These are phyloP conservation scores for Salix brachista DNA, from an alignment of 345 rosid genomes.

Conservation along the genomic window DNA sequence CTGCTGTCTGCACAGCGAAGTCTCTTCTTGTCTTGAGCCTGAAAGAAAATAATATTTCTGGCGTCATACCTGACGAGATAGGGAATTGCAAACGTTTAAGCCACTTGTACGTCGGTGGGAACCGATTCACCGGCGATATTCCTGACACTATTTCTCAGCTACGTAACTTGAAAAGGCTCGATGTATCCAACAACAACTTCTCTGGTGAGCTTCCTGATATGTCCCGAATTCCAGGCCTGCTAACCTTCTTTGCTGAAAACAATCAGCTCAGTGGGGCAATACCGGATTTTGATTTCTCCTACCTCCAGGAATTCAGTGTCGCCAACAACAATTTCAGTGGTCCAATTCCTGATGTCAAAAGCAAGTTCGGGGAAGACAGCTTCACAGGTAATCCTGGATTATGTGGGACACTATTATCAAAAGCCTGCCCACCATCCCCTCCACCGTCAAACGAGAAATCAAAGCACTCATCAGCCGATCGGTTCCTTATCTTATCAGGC, in stretches of 20 bases:
- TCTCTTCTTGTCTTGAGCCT: conserved; percentile 45
- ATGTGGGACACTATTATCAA: conserved; percentile 26
- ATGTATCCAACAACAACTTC: conserved; percentile 40
- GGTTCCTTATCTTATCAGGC: conserved; percentile 39
- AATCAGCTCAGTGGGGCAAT: conserved; percentile 41
- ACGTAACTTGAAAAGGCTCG: conserved; percentile 44
- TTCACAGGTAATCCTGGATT: conserved; percentile 41
- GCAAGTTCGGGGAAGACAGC: conserved; percentile 33
- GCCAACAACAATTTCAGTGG: conserved; percentile 57
- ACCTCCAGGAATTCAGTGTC: conserved; percentile 44
- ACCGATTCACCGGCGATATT: conserved; percentile 40
- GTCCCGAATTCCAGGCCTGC: conserved; percentile 35
- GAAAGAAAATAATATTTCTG: conserved; percentile 34
- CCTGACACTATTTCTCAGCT: conserved; percentile 40
- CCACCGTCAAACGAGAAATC: conserved; percentile 11
- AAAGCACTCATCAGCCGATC: conserved; percentile 16
- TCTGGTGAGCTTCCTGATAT: conserved; percentile 40
- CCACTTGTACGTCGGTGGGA: conserved; percentile 40
- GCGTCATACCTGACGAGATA: conserved; percentile 35
- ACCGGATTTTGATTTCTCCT: conserved; percentile 45
- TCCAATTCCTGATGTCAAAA: conserved; percentile 42
- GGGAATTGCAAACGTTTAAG: conserved; percentile 41
- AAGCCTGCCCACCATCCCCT: conserved; percentile 34
- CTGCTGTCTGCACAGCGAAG: conserved; percentile 30
- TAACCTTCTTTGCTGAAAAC: conserved; percentile 40